Base-by-base conservation (phyloP, 2,329 filamentous ascomycete genomes). In the Xylaria sp. region DNA sequence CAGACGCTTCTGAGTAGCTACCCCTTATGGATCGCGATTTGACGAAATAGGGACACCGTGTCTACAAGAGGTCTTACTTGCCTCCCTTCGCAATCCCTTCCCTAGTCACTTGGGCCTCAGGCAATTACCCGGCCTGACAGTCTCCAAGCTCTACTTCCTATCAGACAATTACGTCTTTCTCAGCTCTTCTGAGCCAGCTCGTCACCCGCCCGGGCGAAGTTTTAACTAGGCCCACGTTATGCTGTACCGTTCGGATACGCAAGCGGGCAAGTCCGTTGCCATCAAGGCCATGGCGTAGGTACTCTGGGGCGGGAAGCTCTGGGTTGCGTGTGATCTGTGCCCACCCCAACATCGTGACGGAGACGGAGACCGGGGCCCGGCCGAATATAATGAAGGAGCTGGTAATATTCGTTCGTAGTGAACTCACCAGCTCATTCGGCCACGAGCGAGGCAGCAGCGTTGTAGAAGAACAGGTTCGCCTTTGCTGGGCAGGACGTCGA, bases 161-260 rank as follows among this genome's bases (percentile, higher is more conserved):
- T n/a, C n/a, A n/a, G n/a, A n/a, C n/a, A n/a, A n/a, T n/a, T n/a
- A n/a, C n/a, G n/a, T n/a, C n/a, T n/a, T n/a, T n/a, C n/a, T n/a
- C n/a, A n/a, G n/a, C n/a, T n/a, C n/a, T n/a, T n/a, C n/a, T n/a
- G n/a, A n/a, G n/a, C n/a, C n/a, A n/a, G n/a, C n/a, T n/a, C n/a
- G n/a, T n/a, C n/a, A n/a, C n/a, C n/a, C n/a, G n/a, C n/a, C n/a
- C n/a, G n/a, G n/a, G n/a, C n/a, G n/a, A n/a, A n/a, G n/a, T n/a
- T n/a, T n/a, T n/a, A n/a, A n/a, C n/a, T n/a, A n/a, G 29, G 11
- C 29, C 29, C 29, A 13, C 9, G 50, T 56, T 4, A 24, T 59
- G 3, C n/a, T 61, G 37, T 51, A 60, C 39, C 74, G 71, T 56
- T 72, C 7, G 72, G 68, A n/a, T 74, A 72, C 48, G 74, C 70